Conservation (phyloP, 2,329 filamentous ascomycete species). For the Penicillium sp. region DNA sequence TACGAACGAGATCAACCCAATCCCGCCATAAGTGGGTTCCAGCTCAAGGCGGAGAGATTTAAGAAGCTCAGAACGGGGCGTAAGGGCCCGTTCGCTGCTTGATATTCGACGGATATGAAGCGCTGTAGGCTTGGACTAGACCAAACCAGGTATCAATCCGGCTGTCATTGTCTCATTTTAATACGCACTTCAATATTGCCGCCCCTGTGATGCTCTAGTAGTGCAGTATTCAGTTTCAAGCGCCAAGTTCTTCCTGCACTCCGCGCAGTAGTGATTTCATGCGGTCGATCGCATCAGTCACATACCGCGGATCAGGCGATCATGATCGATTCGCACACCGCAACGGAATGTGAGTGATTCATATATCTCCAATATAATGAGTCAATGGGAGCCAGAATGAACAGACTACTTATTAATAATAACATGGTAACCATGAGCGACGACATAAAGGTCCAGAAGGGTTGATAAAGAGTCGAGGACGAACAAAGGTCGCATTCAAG, state of each 20-base stretch:
- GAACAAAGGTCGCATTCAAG: not conserved
- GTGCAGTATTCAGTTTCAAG: not conserved
- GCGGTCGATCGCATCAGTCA: not conserved
- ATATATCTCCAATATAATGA: not conserved
- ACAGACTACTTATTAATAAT: not conserved
- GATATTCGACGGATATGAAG: not conserved
- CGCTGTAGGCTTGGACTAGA: not conserved
- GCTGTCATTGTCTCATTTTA: not conserved
- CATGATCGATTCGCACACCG: not conserved
- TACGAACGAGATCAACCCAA: not conserved
- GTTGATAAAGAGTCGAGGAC: not conserved
- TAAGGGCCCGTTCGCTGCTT: not conserved
- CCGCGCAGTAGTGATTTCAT: not conserved
- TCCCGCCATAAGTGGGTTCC: not conserved
- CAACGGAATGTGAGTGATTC: not conserved
- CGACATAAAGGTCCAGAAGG: not conserved
- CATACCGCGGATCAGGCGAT: not conserved
- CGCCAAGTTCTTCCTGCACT: not conserved
- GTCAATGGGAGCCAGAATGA: not conserved
- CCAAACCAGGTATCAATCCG: not conserved
- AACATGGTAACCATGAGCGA: not conserved
- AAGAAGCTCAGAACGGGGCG: not conserved
- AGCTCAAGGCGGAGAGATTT: not conserved
- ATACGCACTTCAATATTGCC: not conserved
- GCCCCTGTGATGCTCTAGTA: not conserved